phyloP scores from a whole-genome alignment of 2,329 filamentous ascomycete species.

The Didymella exigua region DNA sequence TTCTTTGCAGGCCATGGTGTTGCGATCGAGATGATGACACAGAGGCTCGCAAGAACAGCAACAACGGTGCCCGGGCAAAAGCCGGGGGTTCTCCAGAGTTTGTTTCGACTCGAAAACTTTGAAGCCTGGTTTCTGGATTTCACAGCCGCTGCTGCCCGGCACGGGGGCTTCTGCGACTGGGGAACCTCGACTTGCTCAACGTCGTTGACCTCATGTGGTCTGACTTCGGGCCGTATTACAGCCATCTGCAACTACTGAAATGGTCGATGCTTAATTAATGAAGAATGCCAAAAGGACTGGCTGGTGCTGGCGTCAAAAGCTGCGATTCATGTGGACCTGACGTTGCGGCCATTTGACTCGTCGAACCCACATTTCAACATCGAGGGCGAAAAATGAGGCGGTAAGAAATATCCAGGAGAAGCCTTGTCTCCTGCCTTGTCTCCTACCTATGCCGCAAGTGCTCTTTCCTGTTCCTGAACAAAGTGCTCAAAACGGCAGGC shows the following conservation, averaged over 20 bases:
- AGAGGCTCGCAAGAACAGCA: not conserved
- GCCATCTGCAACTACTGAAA: not conserved
- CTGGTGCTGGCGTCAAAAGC: not conserved
- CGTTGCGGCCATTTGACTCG: slow-evolving; percentile 1
- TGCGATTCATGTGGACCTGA: slow-evolving; percentile 2
- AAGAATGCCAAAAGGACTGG: slow-evolving; percentile 5
- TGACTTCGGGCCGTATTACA: slow-evolving; percentile 5
- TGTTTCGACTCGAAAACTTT: slow-evolving; percentile 11
- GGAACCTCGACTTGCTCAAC: slow-evolving; percentile 9
- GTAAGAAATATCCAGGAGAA: not conserved
- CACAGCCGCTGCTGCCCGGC: slow-evolving; percentile 5
- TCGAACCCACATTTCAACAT: not conserved
- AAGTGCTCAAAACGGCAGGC: not conserved
- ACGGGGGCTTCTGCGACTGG: not conserved
- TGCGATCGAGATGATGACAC: slow-evolving; percentile 3
- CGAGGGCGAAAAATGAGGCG: not conserved
- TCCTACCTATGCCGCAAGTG: too few species aligned
- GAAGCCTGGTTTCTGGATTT: slow-evolving; percentile 15
- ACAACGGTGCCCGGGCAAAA: slow-evolving; percentile 2
- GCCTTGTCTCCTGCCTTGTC: not conserved
- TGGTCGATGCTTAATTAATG: slow-evolving; percentile 7
- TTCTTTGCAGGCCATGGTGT: slow-evolving; percentile 6
- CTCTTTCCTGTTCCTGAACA: slow-evolving; percentile 1
- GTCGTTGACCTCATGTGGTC: not conserved
- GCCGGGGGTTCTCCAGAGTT: slow-evolving; percentile 4